A percentile compares a stretch with the other conserved stretches of the same genome.
These are phyloP conservation scores for Chlamydomonas sphaeroides DNA, from an alignment of 139 green algal species.

Conservation along the genomic window DNA sequence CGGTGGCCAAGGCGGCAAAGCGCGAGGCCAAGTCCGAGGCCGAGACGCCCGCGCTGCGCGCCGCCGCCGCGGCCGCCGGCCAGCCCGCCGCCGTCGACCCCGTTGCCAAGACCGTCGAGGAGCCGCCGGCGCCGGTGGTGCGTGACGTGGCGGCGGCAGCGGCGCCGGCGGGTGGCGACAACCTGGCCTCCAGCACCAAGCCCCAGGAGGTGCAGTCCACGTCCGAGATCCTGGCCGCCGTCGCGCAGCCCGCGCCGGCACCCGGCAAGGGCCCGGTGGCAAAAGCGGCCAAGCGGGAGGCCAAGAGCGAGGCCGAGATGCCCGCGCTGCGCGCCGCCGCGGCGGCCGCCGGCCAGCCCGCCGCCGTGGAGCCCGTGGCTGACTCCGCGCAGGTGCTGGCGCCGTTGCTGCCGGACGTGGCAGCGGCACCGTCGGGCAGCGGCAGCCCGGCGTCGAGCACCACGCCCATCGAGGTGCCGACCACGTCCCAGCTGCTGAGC, in stretches of 20 bases:
- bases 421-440: no score
- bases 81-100: not conserved
- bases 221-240: conserved; percentile 20
- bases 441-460: no score
- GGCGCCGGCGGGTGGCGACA: no score
- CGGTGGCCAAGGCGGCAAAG: not conserved
- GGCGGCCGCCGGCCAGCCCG: not conserved
- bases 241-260: not conserved
- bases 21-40: not conserved
- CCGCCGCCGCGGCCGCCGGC: no score
- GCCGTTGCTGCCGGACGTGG: no score
- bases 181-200: not conserved
- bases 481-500: no score
- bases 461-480: no score
- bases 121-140: no score
- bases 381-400: not conserved
- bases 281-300: not conserved
- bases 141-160: no score
- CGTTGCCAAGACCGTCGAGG: not conserved
- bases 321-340: not conserved
- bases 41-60: not conserved
- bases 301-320: not conserved
- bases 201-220: not conserved
- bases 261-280: conserved; percentile 1
- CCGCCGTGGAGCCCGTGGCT: not conserved